phyloP scores from a whole-genome alignment of 1,284 basidiomycete species.

The Puccinia horiana region DNA sequence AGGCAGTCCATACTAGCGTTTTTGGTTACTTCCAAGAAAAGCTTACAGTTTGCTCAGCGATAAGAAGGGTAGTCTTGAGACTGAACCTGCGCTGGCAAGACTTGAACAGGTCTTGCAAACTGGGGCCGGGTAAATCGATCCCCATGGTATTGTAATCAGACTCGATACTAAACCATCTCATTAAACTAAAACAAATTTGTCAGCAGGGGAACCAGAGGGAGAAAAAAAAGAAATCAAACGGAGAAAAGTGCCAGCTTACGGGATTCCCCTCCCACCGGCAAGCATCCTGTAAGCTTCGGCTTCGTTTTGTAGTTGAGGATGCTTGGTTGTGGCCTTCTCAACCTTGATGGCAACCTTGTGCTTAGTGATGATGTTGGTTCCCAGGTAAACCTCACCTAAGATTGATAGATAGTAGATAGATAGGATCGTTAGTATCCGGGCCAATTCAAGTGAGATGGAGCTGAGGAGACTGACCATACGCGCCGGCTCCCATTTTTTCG shows the following conservation, averaged over 20 bases:
- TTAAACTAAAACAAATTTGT: no score
- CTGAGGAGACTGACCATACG: conserved; percentile 2
- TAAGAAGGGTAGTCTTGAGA: conserved; percentile 92
- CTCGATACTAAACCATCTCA: conserved; percentile 97
- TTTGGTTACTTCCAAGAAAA: no score
- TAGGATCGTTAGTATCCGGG: no score
- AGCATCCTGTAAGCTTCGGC: conserved; percentile 69
- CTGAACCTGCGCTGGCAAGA: conserved; percentile 99
- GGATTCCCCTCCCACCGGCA: conserved; percentile 99
- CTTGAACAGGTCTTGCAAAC: conserved; percentile 85
- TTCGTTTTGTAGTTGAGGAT: conserved; percentile 59
- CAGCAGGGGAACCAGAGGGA: no score
- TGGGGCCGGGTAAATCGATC: conserved; percentile 92
- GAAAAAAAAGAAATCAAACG: conserved; percentile 64
- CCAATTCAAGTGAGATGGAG: no score
- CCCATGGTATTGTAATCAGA: conserved; percentile 99
- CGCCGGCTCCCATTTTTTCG: conserved; percentile 23
- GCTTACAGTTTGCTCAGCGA: conserved; percentile 92
- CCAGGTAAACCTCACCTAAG: conserved; percentile 19
- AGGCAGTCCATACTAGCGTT: no score
- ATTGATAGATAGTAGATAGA: no score
- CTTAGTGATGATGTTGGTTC: conserved; percentile 65
- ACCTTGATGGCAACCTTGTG: conserved; percentile 99
- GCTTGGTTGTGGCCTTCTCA: conserved; percentile 67
- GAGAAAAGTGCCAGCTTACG: conserved; percentile 97